Base-by-base conservation (phyloP, 2,329 filamentous ascomycete genomes). In the Ophiosphaerella herpotricha region DNA sequence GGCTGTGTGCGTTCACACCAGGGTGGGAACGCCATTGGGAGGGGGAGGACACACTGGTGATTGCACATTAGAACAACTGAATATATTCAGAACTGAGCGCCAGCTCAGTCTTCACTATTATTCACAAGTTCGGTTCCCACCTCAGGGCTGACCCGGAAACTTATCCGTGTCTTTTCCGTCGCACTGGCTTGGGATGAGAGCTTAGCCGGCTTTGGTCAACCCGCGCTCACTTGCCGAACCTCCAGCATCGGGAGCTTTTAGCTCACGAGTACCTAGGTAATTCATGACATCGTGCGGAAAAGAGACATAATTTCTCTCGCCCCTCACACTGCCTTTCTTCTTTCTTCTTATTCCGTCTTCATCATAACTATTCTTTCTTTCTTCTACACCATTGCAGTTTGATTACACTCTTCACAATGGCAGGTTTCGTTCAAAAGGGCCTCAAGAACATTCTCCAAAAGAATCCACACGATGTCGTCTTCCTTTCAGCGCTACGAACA, bases 401-500 rank as follows among this genome's bases (percentile, higher is more conserved):
- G 38, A 42, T n/a, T 14, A 31, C 35, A 48, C n/a, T 9, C 48
- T 23, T 33, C 39, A 57, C 42, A 58, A 78, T 78, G 76, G 68
- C 75, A 37, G 62, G 61, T 55, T 74, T 77, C 65, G 56, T 78
- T 9, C 76, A 76, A 51, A 84, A 83, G 68, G 90, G 90, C 67
- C 79, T 93, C 56, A 84, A 86, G 61, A 83, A 87, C 67, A 85
- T 96, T 61, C 85, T 96, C 52, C 77, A 86, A 66, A 96, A 94
- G 74, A 73, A 85, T 21, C 88, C 91, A 35, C 83, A 86, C 58
- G 92, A 97, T 76, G 83, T 91, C 36, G 90, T 97, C 64, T 88
- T 97, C 70, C 85, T 96, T 63, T 95, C 91, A 16, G 86, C 91
- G n/a, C 82, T 96, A 35, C 90, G 92, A 61, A 97, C 92, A 7